Base-by-base conservation (phyloP, 352 stramenopile species). In the Phytophthora sojae region DNA sequence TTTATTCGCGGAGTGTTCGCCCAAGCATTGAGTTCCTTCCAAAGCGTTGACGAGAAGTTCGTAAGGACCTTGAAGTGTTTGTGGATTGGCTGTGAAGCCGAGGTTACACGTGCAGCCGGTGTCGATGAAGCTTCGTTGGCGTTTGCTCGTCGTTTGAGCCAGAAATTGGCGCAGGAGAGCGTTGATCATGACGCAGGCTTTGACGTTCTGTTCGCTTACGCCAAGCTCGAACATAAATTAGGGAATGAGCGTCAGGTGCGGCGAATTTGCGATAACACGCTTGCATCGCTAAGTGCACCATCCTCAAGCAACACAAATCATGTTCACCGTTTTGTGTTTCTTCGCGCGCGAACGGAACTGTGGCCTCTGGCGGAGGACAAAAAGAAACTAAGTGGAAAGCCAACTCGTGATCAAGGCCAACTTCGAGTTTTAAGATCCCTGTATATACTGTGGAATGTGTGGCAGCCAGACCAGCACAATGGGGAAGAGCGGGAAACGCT, bases 291-390 rank as follows among this genome's bases (percentile, higher is more conserved):
- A 3, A 52, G 51, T 11, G 21, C 39, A 15, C 15, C 39, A 12
- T 56, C 30, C 12, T 32, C 23, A 25, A 67, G 53, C 26, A 47
- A 73, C 37, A 7, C 44, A 2, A 23, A 39, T 1, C 32, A 30
- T 26, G 84, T 88, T 11, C 86, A 94, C 64, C 76, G 77, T 7
- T 77, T 93, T 42, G 37, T 87, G 4, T 93, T 85, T 74, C 68
- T 91, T 23, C 82, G 82, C 1, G 57, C 77, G 3, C 75, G 79
- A 11, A 59, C 73, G 6, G 81, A 87, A 30, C 52, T 81, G 42
- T 88, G 76, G 76, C 30, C 30, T 17, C 58, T 51, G 21, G 54
- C 19, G 11, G 8, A 14, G 26, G 52, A 58, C 32, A 45, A 55
- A 29, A 61, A 58, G 12, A 71, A 67, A 4, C 5, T 55, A 15